Conservation (phyloP, 2,329 filamentous ascomycete genomes). For the Bertia moriformis region DNA sequence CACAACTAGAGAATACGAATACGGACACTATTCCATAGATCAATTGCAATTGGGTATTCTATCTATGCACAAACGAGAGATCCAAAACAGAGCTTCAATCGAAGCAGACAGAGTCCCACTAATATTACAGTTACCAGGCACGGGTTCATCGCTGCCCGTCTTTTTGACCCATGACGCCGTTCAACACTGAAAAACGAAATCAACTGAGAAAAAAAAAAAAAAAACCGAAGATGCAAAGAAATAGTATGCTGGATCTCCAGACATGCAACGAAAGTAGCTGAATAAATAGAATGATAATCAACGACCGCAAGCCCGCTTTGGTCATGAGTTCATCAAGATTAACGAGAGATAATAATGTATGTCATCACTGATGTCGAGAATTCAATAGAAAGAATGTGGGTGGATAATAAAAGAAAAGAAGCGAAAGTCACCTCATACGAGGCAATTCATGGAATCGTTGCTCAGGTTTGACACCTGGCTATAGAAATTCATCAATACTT, state of each 20-base stretch:
- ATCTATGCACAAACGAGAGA: no score
- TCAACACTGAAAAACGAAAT: slow-evolving; percentile 5
- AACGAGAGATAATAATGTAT: slow-evolving; percentile 1
- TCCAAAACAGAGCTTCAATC: no score
- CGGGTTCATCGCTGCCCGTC: no score
- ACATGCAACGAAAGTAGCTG: no score
- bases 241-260: no score
- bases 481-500: slow-evolving; percentile 27
- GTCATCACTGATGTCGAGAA: not conserved
- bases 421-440: not conserved
- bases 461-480: slow-evolving; percentile 6
- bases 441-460: slow-evolving; percentile 1
- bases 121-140: not conserved
- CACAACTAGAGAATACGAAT: no score
- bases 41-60: no score
- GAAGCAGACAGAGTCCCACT: no score
- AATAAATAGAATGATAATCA: slow-evolving; percentile 4
- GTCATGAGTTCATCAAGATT: slow-evolving; percentile 16
- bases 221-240: not conserved
- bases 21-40: no score
- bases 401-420: not conserved
- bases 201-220: slow-evolving; percentile 2
- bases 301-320: slow-evolving; percentile 24
- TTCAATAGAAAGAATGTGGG: slow-evolving; percentile 3
- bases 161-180: not conserved